Evolutionary conservation across 768 basidiomycete species (phyloP).

Genomic region (Tephrocybe sp.): DNA sequence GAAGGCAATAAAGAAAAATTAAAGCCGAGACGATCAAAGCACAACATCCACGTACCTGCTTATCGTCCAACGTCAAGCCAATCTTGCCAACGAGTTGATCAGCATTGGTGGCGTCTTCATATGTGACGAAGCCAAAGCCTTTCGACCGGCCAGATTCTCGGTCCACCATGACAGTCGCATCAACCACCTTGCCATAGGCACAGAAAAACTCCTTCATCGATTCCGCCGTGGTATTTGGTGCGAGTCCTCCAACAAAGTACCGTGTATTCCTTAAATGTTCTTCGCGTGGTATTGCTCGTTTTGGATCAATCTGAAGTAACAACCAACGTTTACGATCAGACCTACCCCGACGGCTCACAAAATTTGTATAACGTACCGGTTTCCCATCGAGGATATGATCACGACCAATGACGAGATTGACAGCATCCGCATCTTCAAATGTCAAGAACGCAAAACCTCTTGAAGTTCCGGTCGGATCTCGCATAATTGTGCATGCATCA

Average conservation of each 20-base stretch:
- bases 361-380: constrained; percentile 40
- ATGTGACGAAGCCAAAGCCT: constrained; percentile 86
- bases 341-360: not conserved
- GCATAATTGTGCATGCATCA: constrained; percentile 84
- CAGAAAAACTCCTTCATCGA: constrained; percentile 69
- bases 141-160: constrained; percentile 71
- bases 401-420: constrained; percentile 60
- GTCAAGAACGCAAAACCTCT: constrained; percentile 86
- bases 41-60: constrained; percentile 47
- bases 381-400: constrained; percentile 80
- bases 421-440: constrained; percentile 64
- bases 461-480: constrained; percentile 71
- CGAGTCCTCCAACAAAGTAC: constrained; percentile 79
- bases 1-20: not conserved
- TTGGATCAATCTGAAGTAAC: constrained; percentile 71
- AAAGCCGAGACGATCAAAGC: not conserved
- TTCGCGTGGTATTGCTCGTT: constrained; percentile 81
- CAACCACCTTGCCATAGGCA: constrained; percentile 75
- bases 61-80: constrained; percentile 73
- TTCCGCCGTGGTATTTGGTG: constrained; percentile 65
- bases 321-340: not conserved
- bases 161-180: constrained; percentile 86
- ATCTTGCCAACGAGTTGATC: constrained; percentile 66
- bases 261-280: constrained; percentile 76
- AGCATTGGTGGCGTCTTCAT: constrained; percentile 60